A percentile compares a stretch with the other conserved stretches of the same genome.
These are phyloP conservation scores for Casuarina cunninghamiana DNA, from an alignment of 306 rosid species.

Conservation along the genomic window DNA sequence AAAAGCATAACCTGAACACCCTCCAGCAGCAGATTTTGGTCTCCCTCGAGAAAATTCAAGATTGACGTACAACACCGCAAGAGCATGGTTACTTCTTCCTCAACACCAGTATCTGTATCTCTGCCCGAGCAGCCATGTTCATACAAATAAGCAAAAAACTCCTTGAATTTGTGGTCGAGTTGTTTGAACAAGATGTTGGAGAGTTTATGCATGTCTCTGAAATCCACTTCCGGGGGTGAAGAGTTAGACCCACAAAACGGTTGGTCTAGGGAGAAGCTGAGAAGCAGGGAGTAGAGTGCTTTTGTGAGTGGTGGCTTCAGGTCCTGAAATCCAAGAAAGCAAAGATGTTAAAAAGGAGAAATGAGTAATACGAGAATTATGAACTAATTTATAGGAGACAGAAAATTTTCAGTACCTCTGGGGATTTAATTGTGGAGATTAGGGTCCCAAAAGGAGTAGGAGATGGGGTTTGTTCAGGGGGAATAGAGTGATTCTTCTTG, in stretches of 20 bases:
- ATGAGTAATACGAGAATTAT: neutral
- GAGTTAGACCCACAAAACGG: neutral
- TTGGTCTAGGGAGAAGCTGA: constrained; percentile 25
- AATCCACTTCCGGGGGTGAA: constrained; percentile 7
- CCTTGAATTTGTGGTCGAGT: constrained; percentile 39
- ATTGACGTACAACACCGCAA: constrained; percentile 60
- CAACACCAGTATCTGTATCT: constrained; percentile 34
- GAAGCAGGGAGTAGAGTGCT: constrained; percentile 24
- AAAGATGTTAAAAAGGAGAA: neutral
- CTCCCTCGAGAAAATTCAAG: constrained; percentile 41
- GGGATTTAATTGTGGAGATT: constrained; percentile 27
- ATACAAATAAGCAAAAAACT: constrained; percentile 32
- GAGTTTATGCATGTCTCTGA: constrained; percentile 25
- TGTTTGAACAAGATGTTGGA: constrained; percentile 48
- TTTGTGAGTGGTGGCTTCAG: constrained; percentile 17
- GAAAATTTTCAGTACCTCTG: constrained; percentile 20
- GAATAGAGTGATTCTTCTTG: neutral
- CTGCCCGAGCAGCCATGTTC: constrained; percentile 21
- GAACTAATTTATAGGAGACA: neutral
- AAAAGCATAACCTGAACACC: constrained; percentile 40
- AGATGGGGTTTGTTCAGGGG: neutral
- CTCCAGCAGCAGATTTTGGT: constrained; percentile 33
- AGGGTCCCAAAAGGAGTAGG: constrained; percentile 26
- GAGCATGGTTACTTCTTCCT: constrained; percentile 46
- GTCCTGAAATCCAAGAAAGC: constrained; percentile 29